Conservation (phyloP, 192 early-diverging fungal species). For the Mortierella claussenii region DNA sequence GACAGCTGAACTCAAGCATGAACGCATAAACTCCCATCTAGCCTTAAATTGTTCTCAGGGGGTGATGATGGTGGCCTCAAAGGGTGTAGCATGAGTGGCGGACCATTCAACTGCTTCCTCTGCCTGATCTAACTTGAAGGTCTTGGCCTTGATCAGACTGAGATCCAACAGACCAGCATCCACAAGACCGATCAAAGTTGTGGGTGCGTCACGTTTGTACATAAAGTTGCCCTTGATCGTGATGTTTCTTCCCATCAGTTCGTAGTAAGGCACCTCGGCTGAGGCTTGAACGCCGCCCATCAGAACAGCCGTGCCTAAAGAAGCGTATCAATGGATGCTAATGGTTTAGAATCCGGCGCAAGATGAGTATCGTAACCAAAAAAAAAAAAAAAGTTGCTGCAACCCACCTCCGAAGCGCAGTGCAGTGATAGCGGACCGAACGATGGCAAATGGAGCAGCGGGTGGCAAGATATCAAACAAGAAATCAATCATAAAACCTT, state of each 20-base stretch:
- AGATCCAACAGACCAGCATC: slow-evolving; percentile 43
- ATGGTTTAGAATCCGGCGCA: no score
- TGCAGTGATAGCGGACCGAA: slow-evolving; percentile 26
- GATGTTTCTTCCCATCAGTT: slow-evolving; percentile 32
- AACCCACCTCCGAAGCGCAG: slow-evolving; percentile 16
- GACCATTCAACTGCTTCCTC: slow-evolving; percentile 21
- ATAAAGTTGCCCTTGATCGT: slow-evolving; percentile 49
- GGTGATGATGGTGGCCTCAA: neutral
- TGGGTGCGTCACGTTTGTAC: slow-evolving; percentile 27
- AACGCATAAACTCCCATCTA: no score
- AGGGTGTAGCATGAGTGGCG: neutral
- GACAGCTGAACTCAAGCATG: no score
- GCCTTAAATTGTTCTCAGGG: no score
- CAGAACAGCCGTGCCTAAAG: slow-evolving; percentile 15
- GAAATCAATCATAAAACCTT: slow-evolving; percentile 37
- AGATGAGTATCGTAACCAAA: no score
- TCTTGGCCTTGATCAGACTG: neutral
- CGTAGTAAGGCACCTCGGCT: slow-evolving; percentile 22
- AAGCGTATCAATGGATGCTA: no score
- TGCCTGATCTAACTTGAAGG: slow-evolving; percentile 12
- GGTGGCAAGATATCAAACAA: slow-evolving; percentile 38
- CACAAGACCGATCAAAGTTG: slow-evolving; percentile 21
- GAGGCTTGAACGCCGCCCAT: slow-evolving; percentile 24
- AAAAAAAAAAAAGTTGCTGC: neutral
- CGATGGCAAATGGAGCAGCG: slow-evolving; percentile 7